Evolutionary conservation across 164 flowering plant genomes (phyloP), one percentile per base, ranked within the genome.

Genomic region (Liquidambar formosana): DNA sequence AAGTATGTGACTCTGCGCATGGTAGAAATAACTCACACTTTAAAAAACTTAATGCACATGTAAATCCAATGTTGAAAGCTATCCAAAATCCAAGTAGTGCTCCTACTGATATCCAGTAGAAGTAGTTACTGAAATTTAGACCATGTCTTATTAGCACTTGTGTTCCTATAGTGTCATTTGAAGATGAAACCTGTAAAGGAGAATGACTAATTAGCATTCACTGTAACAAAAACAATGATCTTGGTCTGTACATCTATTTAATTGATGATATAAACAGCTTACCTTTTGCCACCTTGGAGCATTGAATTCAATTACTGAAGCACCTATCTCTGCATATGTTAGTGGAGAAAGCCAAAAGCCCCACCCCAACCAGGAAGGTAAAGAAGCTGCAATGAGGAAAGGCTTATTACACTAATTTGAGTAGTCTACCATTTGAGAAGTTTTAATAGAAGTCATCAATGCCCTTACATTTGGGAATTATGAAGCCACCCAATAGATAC

Each of bases 231-330:
- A 26, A 15, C 26, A 16, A 28, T 10, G n/a, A 13, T 12, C 14
- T 44, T 63, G 14, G 14, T 45, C 4, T 8, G 27, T 11, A 16
- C 45, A 51, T 49, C 45, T 45, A 51, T 26, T 63, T 1, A 14
- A 57, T 25, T 15, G 15, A 57, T 47, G 5, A 51, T 14, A 61
- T n/a, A 22, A 33, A n/a, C 8, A 21, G 22, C 45, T 64, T 27
- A 80, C 86, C 83, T 78, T 65, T 64, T 76, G 77, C 87, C 87
- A 83, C 45, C 83, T 65, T 47, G 83, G 84, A 63, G 83, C 81
- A 21, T 59, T 80, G 28, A 83, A 81, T 65, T 83, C 87, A 61
- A 77, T 83, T 12, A 78, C 33, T 2, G 84, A 75, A 16, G 62
- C 23, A 5, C 74, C 83, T 18, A 79, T 73, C 47, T 79, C 79